phyloP scores from a whole-genome alignment of 306 rosid genomes.

The Inga oerstediana region DNA sequence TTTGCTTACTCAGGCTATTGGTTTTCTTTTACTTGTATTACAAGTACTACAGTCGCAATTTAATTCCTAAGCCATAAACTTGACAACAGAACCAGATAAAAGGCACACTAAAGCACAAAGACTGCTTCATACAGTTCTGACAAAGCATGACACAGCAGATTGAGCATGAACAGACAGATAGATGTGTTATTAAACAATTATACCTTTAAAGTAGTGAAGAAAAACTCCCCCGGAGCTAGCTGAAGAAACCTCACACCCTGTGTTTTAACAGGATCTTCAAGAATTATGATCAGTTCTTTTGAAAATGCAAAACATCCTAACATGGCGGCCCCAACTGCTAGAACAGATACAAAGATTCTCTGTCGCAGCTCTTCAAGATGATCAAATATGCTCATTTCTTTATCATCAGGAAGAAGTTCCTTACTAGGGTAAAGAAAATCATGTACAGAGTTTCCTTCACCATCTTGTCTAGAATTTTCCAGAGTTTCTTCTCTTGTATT shows the following conservation, averaged over 20 bases:
- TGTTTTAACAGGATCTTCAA: slow-evolving; percentile 87
- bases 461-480: slow-evolving; percentile 41
- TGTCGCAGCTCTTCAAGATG: slow-evolving; percentile 99
- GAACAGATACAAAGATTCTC: slow-evolving; percentile 79
- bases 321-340: slow-evolving; percentile 82
- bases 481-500: slow-evolving; percentile 44
- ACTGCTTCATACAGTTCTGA: slow-evolving; percentile 16
- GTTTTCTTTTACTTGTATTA: slow-evolving; percentile 9
- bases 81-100: neutral
- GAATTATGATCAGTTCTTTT: slow-evolving; percentile 71
- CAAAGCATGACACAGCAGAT: slow-evolving; percentile 12
- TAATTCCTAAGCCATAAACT: neutral
- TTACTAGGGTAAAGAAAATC: slow-evolving; percentile 79
- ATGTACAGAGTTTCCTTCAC: slow-evolving; percentile 55
- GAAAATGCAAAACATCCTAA: slow-evolving; percentile 89
- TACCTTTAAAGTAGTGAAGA: slow-evolving; percentile 93
- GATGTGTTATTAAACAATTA: slow-evolving; percentile 16
- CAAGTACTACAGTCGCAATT: neutral
- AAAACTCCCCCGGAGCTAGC: slow-evolving; percentile 96
- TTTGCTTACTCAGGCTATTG: neutral
- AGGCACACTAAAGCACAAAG: neutral
- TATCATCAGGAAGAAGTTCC: slow-evolving; percentile 96
- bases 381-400: slow-evolving; percentile 91
- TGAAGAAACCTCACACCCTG: slow-evolving; percentile 94
- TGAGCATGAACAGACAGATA: neutral